Evolutionary conservation across 164 flowering plant species (phyloP).

Genomic region (Pachysandra terminalis): DNA sequence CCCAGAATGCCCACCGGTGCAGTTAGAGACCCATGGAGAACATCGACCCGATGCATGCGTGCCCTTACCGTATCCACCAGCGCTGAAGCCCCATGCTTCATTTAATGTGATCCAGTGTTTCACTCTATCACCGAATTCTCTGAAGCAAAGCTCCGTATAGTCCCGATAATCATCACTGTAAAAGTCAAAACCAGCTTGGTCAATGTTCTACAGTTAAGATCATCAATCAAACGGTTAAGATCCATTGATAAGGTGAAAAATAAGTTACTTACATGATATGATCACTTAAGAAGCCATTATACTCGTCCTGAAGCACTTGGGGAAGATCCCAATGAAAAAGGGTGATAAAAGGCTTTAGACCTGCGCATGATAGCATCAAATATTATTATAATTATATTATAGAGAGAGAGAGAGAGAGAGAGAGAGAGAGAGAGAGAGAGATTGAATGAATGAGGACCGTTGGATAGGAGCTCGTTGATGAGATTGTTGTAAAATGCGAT

Average conservation of each 20-base stretch:
- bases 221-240: no score
- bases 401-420: not conserved
- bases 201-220: no score
- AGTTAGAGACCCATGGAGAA: no score
- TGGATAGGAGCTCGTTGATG: constrained; percentile 46
- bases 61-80: not conserved
- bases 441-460: constrained; percentile 25
- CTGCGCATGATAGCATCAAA: not conserved
- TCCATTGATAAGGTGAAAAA: no score
- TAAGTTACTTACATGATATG: not conserved
- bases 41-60: not conserved
- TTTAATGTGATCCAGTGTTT: no score
- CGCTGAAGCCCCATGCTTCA: not conserved
- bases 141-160: no score
- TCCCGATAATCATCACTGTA: not conserved
- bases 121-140: no score
- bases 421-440: constrained; percentile 1
- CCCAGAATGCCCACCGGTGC: no score
- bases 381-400: no score
- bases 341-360: not conserved
- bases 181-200: not conserved
- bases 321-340: no score
- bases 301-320: not conserved
- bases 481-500: no score
- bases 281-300: not conserved